Evolutionary conservation across 2,329 filamentous ascomycete species (phyloP).

Genomic region (Magnaporthiopsis rhizophila): DNA sequence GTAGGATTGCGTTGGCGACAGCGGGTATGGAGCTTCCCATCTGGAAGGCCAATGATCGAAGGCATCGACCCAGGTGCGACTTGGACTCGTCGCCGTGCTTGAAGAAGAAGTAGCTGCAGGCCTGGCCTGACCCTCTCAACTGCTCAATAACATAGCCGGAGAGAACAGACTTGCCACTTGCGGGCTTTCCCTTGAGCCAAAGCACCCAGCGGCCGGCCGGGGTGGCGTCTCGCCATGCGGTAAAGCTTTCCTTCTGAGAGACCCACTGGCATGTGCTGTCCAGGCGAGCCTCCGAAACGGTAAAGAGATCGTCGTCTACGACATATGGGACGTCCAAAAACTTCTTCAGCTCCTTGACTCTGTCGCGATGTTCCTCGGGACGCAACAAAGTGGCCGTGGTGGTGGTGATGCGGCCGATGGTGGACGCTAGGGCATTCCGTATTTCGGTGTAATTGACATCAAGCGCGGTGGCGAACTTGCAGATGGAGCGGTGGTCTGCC

Average conservation of each 20-base stretch:
- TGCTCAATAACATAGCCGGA: conserved; percentile 19
- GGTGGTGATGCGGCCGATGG: conserved; percentile 9
- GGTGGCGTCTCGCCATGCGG: conserved; percentile 12
- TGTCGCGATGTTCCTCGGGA: not conserved
- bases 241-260: conserved; percentile 7
- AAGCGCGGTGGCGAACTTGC: conserved; percentile 19
- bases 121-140: conserved; percentile 10
- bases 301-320: conserved; percentile 15
- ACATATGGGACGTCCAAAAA: conserved; percentile 11
- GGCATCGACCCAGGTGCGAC: conserved; percentile 16
- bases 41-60: conserved; percentile 25
- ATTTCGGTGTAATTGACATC: conserved; percentile 20
- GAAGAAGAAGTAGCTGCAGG: conserved; percentile 27
- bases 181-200: conserved; percentile 25
- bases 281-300: conserved; percentile 11
- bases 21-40: conserved; percentile 19
- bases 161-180: conserved; percentile 24
- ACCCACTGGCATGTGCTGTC: conserved; percentile 19
- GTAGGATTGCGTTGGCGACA: conserved; percentile 12
- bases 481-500: conserved; percentile 23
- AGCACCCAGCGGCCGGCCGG: conserved; percentile 10
- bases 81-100: conserved; percentile 20
- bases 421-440: conserved; percentile 16
- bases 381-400: not conserved
- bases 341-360: conserved; percentile 11